Base-by-base conservation (phyloP, 129 eudicot species). In the Flaveria brownii region DNA sequence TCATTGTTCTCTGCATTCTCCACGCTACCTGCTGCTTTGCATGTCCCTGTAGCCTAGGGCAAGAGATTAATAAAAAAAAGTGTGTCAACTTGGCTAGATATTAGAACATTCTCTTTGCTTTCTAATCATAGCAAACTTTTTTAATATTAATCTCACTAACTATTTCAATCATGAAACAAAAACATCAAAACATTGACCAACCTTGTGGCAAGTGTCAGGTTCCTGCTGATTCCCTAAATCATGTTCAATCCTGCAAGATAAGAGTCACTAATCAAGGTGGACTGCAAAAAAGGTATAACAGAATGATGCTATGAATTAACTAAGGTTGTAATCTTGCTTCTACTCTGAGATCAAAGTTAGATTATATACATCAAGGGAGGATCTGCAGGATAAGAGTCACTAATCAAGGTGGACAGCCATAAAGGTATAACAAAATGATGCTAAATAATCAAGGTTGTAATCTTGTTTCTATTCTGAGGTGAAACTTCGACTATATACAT, bases 201-300 rank as follows among this genome's bases (percentile, higher is more conserved):
- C 96, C 91, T 92, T 73, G 67, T 62, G 39, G 72, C 87, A 82
- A 39, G 85, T 63, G 79, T 84, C 87, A 72, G 77, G 73, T 70
- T 82, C 91, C 82, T 78, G 78, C 52, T 52, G 84, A 71, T 61
- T 75, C 73, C 42, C 79, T 50, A 84, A 79, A 85, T 74, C 83
- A 75, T 82, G 52, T 11, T 78, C 78, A 36, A 80, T 9, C 86
- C 97, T 91, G 95, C 81, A 85, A 20, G 9, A 75, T 17, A 65
- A 67, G 63, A 67, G 46, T 56, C 68, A 77, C 15, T 50, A 11
- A 50, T 81, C 49, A 81, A 13, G 41, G 60, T 26, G 17, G 47
- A 74, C 61, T 47, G 46, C 69, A 64, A 23, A 55, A 62, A 41
- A 65, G 23, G 68, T 68, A 55, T 57, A 49, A 69, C 68, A 56